Conservation (phyloP, 1,284 basidiomycete genomes). For the Ceratobasidium sp. region DNA sequence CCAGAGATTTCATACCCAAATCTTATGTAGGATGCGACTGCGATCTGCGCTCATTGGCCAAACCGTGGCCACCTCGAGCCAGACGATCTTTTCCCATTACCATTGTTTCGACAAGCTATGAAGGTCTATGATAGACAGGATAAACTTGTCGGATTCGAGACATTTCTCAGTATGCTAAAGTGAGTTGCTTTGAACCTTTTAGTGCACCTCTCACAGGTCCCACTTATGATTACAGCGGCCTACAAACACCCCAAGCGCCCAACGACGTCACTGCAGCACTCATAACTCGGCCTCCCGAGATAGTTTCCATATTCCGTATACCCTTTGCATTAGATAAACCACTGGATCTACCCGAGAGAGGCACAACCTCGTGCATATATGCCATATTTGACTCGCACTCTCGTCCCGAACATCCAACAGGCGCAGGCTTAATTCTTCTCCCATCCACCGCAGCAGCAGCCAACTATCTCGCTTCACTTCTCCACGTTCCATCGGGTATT, state of each 20-base stretch:
- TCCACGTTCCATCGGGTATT: conserved; percentile 64
- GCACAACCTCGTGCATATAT: conserved; percentile 56
- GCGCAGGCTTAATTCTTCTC: conserved; percentile 68
- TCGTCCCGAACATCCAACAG: conserved; percentile 67
- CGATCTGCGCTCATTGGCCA: conserved; percentile 68
- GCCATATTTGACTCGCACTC: conserved; percentile 75
- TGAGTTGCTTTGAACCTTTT: conserved; percentile 53
- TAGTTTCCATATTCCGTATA: conserved; percentile 69
- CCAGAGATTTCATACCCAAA: conserved; percentile 9
- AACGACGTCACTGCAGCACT: conserved; percentile 59
- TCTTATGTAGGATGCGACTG: conserved; percentile 62
- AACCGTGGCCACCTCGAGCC: conserved; percentile 67
- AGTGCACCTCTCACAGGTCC: background rate
- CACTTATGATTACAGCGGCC: conserved; percentile 53
- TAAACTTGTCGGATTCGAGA: conserved; percentile 57
- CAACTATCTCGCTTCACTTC: conserved; percentile 62
- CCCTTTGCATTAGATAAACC: conserved; percentile 49
- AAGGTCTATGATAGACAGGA: conserved; percentile 59
- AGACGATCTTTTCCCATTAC: conserved; percentile 59
- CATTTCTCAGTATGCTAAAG: conserved; percentile 64
- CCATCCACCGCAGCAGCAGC: conserved; percentile 61
- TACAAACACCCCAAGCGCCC: conserved; percentile 54
- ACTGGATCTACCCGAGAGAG: background rate
- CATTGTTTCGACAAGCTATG: conserved; percentile 60
- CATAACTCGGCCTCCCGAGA: conserved; percentile 77